A percentile compares a stretch with the other conserved stretches of the same genome.
phyloP scores from a whole-genome alignment of 192 early-diverging fungal genomes.

The Powellomyces hirtus region DNA sequence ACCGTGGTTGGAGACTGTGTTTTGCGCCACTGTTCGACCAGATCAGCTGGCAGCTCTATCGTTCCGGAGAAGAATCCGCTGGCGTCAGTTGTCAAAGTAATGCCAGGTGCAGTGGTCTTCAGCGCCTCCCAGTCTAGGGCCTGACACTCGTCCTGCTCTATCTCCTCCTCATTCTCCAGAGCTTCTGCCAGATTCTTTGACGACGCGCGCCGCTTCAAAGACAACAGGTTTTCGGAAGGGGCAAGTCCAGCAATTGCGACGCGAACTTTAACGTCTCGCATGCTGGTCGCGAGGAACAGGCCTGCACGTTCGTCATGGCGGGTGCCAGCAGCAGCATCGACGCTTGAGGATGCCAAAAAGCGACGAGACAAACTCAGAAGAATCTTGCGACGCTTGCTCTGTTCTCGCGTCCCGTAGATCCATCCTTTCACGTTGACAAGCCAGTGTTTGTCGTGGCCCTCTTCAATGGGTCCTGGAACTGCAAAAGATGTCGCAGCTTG shows the following conservation, averaged over 20 bases:
- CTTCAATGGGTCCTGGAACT: constrained; percentile 3
- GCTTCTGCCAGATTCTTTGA: background rate
- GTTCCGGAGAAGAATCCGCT: constrained; percentile 40
- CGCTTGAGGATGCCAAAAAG: constrained; percentile 13
- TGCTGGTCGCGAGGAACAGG: constrained; percentile 30
- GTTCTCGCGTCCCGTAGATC: constrained; percentile 17
- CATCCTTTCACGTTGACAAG: constrained; percentile 35
- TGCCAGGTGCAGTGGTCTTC: constrained; percentile 6
- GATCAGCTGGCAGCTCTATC: constrained; percentile 26
- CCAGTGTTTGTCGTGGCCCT: background rate
- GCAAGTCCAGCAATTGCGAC: constrained; percentile 51
- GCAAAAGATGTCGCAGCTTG: background rate
- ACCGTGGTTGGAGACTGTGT: constrained; percentile 6
- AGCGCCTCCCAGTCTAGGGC: constrained; percentile 10
- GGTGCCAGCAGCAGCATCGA: background rate
- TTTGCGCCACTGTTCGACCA: constrained; percentile 39
- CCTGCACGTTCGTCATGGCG: constrained; percentile 34
- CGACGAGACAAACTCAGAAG: constrained; percentile 23
- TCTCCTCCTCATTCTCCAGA: constrained; percentile 7
- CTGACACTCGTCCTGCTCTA: constrained; percentile 3
- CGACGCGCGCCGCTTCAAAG: background rate
- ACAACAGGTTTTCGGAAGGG: constrained; percentile 25
- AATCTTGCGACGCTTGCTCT: constrained; percentile 14
- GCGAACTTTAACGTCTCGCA: constrained; percentile 16
- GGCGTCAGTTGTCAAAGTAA: constrained; percentile 31